Evolutionary conservation across 805 yeast species (phyloP), one percentile per base, ranked within the genome.

Genomic region (Saccharomycopsis lassenensis): DNA sequence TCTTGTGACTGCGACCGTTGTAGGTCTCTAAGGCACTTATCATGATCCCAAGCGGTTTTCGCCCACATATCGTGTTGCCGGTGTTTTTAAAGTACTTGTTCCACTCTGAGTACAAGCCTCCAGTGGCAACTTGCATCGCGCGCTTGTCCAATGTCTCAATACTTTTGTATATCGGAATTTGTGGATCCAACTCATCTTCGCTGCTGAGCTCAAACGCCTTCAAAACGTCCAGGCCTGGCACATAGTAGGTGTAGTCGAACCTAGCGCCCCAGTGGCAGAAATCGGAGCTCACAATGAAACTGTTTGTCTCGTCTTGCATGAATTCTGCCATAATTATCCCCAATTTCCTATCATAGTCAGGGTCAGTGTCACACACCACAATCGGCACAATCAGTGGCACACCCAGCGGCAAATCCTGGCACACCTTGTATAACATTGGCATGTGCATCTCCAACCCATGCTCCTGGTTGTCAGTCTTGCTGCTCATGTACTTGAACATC

Each of bases 401-500:
- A n/a, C 46, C 63, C 44, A 40, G 56, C 3, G 56, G 42, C 2
- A 50, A 35, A 35, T 50, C 47, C 16, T 59, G 47, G 7, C 77
- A 63, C 36, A 67, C 58, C 40, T 71, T 65, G 47, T 70, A 65
- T 6, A 83, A 58, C 41, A 71, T 77, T 0, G 97, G 95, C 52
- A 79, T 68, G 56, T 91, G 97, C 95, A 91, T 83, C 51, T 91
- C 98, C 49, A 91, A 72, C 35, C 91, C 78, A 54, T 91, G 98
- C 54, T 91, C 98, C 12, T 78, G 80, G 41, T 76, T 74, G 54
- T 91, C 98, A 10, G 65, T 65, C 0, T 62, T 67, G 2, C 54
- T 44, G 19, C 63, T 54, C 93, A 86, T 80, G 37, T 52, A 56
- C 40, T 62, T 59, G 46, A 82, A 76, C 4, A 65, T 45, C 2